These are phyloP conservation scores for Pseudoturritis turrita DNA, from an alignment of 345 rosid genomes.

Conservation along the genomic window DNA sequence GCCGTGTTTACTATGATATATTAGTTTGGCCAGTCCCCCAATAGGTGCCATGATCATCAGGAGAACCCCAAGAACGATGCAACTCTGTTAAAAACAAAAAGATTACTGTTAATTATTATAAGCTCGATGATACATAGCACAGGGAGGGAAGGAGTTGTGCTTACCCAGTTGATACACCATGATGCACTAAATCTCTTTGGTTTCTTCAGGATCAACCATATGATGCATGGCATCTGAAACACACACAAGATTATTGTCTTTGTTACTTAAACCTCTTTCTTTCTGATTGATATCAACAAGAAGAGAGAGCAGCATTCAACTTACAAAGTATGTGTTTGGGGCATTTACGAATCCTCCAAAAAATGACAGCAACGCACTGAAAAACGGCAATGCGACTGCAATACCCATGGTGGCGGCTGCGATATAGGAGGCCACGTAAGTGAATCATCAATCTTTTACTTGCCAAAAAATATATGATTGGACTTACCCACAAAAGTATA, in stretches of 20 bases:
- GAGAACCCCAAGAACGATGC: slow-evolving; percentile 51
- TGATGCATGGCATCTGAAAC: slow-evolving; percentile 63
- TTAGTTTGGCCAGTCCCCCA: slow-evolving; percentile 49
- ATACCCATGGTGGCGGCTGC: slow-evolving; percentile 63
- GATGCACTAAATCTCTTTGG: slow-evolving; percentile 55
- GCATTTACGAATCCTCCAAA: slow-evolving; percentile 78
- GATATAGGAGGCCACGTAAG: neutral
- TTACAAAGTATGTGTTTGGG: slow-evolving; percentile 68
- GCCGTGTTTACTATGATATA: neutral
- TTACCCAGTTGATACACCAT: slow-evolving; percentile 66
- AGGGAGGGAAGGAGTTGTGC: neutral
- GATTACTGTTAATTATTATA: too few species aligned
- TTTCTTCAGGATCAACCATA: slow-evolving; percentile 61
- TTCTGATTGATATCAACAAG: too few species aligned
- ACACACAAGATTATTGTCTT: too few species aligned
- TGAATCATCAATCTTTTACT: too few species aligned
- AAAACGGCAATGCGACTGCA: slow-evolving; percentile 57
- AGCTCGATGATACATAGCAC: too few species aligned
- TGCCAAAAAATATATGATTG: too few species aligned
- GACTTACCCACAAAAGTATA: slow-evolving; percentile 49
- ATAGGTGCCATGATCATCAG: slow-evolving; percentile 63
- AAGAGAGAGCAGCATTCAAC: neutral
- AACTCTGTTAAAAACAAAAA: slow-evolving; percentile 28
- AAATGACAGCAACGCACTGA: slow-evolving; percentile 57
- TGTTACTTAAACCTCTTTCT: too few species aligned